Evolutionary conservation across 1,139 yeast species (phyloP), one percentile per base, ranked within the genome.

Genomic region (Saccharomyces hybrid): DNA sequence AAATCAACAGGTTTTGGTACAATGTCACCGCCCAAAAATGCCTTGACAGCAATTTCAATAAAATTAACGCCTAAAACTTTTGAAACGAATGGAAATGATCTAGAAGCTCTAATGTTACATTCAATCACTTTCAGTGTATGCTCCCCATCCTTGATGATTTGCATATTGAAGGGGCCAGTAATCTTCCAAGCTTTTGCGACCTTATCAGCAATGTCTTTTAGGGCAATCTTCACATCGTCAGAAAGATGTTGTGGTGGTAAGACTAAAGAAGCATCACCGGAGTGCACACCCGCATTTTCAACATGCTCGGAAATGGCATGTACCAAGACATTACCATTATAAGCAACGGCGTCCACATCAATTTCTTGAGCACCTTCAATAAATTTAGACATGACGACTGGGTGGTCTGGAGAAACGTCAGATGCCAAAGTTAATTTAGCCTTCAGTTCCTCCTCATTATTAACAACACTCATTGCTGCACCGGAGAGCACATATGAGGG

Each of bases 141-240:
- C 11, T 77, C 73, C 56, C 77, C 81, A 52, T 85, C 83, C 73
- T 86, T 84, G 72, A 91, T 93, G 72, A 93, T 84, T 78, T 93
- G 99, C 95, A 93, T 93, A 76, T 93, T 93, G 81, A 88, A 93
- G 25, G 99, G 99, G 66, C 99, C 99, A 50, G 97, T 88, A 64
- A 93, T 91, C 59, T 88, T 87, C 91, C 95, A 90, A 13, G 98
- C 98, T 55, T 77, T 70, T 49, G 97, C 98, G 67, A 93, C 97
- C 76, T 89, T 90, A 67, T 85, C 93, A 52, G 99, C 90, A 64
- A 91, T 87, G 49, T 76, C 86, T 70, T 85, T 86, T 61, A 88
- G 75, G 70, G 93, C 79, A 30, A 62, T 72, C 77, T 87, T 77
- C 52, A 83, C 76, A 8, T 73, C 75, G 48, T 82, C 83, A 31